Evolutionary conservation across 1,284 basidiomycete genomes (phyloP).

Genomic region (Phellinidium pouzarii): DNA sequence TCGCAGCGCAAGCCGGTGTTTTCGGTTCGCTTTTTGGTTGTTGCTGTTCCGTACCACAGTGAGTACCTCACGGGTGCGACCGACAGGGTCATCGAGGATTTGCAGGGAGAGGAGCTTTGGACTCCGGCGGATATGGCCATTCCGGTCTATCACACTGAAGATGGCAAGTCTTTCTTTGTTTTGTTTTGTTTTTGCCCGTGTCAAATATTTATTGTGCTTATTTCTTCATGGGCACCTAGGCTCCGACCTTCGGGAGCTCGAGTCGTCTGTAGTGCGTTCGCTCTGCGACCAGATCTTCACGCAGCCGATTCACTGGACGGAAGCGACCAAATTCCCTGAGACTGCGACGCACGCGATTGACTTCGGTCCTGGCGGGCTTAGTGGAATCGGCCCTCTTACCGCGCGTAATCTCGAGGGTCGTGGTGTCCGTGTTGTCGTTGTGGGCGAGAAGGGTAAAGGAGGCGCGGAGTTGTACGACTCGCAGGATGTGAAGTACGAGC

Average conservation of each 20-base stretch:
- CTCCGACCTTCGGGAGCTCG: conserved; percentile 66
- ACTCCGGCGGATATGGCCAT: conserved; percentile 67
- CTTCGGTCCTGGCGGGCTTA: conserved; percentile 92
- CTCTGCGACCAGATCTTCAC: conserved; percentile 93
- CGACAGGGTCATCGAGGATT: conserved; percentile 73
- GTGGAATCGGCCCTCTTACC: conserved; percentile 89
- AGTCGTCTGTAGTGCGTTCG: conserved; percentile 69
- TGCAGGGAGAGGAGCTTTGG: conserved; percentile 80
- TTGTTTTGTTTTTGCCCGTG: no score
- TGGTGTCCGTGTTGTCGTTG: conserved; percentile 83
- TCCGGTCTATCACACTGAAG: conserved; percentile 89
- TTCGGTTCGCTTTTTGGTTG: conserved; percentile 87
- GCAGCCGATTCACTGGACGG: conserved; percentile 86
- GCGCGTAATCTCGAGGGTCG: conserved; percentile 89
- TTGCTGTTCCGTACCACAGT: conserved; percentile 95
- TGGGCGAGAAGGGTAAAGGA: conserved; percentile 81
- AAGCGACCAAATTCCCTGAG: conserved; percentile 83
- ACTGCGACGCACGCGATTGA: conserved; percentile 92
- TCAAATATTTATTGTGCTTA: not conserved
- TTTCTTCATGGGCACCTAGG: conserved; percentile 42
- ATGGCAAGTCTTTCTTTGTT: conserved; percentile 50
- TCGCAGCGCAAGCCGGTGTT: conserved; percentile 95
- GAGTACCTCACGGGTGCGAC: conserved; percentile 75
- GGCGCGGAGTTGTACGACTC: conserved; percentile 81
- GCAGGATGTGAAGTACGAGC: conserved; percentile 65